Base-by-base conservation (phyloP, 306 rosid species). In the Dryas alaskensis region DNA sequence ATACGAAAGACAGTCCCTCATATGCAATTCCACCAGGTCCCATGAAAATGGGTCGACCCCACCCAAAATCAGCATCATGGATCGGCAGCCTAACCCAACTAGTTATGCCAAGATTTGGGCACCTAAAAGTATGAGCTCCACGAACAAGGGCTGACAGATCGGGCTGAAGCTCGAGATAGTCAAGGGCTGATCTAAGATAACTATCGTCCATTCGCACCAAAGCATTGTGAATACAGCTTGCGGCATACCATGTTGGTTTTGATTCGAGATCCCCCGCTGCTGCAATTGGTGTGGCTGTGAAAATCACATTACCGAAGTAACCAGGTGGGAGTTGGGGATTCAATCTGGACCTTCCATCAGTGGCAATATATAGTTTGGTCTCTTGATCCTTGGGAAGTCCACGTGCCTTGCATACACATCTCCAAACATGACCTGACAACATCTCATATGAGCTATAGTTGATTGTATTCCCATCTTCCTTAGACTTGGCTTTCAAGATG, bases 31-130 rank as follows among this genome's bases (percentile, higher is more conserved):
- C 98, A 17, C 97, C 98, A 3, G 97, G 98, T 37, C 98, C 98
- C 98, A 94, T 87, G 79, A 94, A 94, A 17, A 91, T 86, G 6
- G 98, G 98, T 42, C 95, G 86, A 19, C 98, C 97, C 97, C 97
- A 94, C 58, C 98, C 98, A 47, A 94, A 94, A 59, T 94, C 95
- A 73, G 98, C 98, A 68, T 94, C 96, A 44, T 94, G 88, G 25
- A 94, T 88, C 0, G 98, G 98, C 71, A 94, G 87, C 77, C 97
- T 86, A 9, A 76, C 83, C 98, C 98, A 94, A 45, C 96, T 91
- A n/a, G 96, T 91, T 68, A 94, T 94, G 10, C 96, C 97, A 8
- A 94, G 96, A 72, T 94, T 94, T 0, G 98, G 98, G 50, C 98
- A 91, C 78, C 87, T 84, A 44, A 94, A 94, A 45, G 91, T 87